Evolutionary conservation across 768 basidiomycete species (phyloP), one percentile per base, ranked within the genome.

Genomic region (Peribolospora baueri): DNA sequence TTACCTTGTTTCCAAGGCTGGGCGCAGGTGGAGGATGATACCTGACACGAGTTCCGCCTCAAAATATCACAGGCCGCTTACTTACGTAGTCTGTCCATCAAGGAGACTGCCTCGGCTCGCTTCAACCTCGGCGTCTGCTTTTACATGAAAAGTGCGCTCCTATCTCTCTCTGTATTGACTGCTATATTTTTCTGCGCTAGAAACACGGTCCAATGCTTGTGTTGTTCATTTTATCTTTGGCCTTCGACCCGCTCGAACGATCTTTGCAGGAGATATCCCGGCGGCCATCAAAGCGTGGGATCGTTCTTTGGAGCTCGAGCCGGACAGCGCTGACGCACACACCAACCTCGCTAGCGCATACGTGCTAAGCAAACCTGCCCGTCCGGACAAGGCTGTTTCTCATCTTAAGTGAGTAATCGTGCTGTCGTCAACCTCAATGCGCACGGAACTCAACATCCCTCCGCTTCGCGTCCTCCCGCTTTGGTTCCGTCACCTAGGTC

Each of bases 281-380:
- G 58, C 47, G 48, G 66, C 66, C 8, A 66, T 67, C 3, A 58
- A 56, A 50, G 62, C 65, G 1, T 67, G 65, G 65, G 61, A 64
- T 40, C 64, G 63, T 50, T 62, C 63, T 4, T 57, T 65, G 6
- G 57, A 52, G 3, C 53, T 65, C 10, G 41, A 54, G n/a, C 65
- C 65, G 8, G 14, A 46, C 54, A 65, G 66, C 8, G 61, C 64
- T 36, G 68, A 69, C 52, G 67, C 68, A 8, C 64, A 67, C 58
- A 68, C 67, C 2, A 69, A 69, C 56, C 61, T 69, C 48, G 68
- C 67, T 42, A 67, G 67, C 11, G 68, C 68, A 5, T 66, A 68
- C 46, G 67, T 68, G 46, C 58, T 69, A 8, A 61, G 63, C n/a
- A 58, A 60, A 45, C 68, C 68, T 38, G 68, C 68, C 25, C 61